Percentiles rank a stretch among this genome's conserved stretches.
Evolutionary conservation across 2,329 filamentous ascomycete species (phyloP).

Genomic region (Dryadomyces sulphureus): DNA sequence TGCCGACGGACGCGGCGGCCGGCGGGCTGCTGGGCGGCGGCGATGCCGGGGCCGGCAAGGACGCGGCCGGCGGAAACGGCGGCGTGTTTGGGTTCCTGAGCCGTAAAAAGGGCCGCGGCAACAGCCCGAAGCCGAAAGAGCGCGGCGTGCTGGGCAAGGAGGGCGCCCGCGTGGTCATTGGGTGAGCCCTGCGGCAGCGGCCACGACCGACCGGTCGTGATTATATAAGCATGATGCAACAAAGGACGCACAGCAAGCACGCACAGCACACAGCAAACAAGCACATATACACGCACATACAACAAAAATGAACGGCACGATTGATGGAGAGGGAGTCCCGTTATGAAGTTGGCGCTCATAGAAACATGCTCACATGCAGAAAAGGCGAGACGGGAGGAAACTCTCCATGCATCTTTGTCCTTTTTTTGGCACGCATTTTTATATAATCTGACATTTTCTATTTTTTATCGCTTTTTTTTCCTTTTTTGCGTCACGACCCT

Average conservation of each 20-base stretch:
- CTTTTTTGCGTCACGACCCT: not conserved
- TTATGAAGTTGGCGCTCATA: no score
- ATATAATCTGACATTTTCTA: not conserved
- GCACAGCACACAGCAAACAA: no score
- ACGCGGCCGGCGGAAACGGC: slow-evolving; percentile 37
- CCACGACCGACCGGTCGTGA: not conserved
- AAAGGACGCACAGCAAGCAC: no score
- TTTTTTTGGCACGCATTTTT: not conserved
- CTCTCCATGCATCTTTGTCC: no score
- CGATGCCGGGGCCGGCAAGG: slow-evolving; percentile 26
- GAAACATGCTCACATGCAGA: not conserved
- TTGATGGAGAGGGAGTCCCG: no score
- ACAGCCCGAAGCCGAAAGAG: slow-evolving; percentile 90
- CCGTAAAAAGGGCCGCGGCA: slow-evolving; percentile 76
- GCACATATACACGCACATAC: no score
- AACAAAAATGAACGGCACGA: no score
- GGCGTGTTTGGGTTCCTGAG: slow-evolving; percentile 85
- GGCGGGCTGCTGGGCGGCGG: slow-evolving; percentile 32
- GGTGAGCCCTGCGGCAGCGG: slow-evolving; percentile 12
- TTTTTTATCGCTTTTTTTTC: not conserved
- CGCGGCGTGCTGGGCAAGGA: slow-evolving; percentile 89
- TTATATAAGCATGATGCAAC: not conserved
- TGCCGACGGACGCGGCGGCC: slow-evolving; percentile 50
- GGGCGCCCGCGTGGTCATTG: slow-evolving; percentile 71
- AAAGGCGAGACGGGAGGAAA: not conserved